Percentiles rank a stretch among this genome's conserved stretches.
These are phyloP conservation scores for Hyaloscypha finlandica DNA, from an alignment of 495 filamentous ascomycete genomes.

Conservation along the genomic window DNA sequence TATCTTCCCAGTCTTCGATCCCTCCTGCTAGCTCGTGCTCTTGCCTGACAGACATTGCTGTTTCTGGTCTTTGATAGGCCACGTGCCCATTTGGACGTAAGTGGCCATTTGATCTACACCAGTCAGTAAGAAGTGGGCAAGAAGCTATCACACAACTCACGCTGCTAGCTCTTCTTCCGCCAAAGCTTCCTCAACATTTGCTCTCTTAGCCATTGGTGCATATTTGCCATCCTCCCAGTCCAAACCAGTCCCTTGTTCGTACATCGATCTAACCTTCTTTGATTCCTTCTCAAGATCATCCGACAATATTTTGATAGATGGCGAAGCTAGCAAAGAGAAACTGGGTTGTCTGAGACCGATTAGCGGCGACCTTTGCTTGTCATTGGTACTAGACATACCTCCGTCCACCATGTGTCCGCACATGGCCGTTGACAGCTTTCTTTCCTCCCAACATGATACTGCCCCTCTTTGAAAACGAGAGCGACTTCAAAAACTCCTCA, in stretches of 20 bases:
- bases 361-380: not conserved
- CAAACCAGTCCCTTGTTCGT: constrained; percentile 70
- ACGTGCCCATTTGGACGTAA: constrained; percentile 8
- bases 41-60: constrained; percentile 26
- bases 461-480: constrained; percentile 62
- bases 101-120: constrained; percentile 17
- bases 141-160: constrained; percentile 12
- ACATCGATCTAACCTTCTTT: constrained; percentile 88
- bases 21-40: constrained; percentile 69
- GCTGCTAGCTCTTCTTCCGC: constrained; percentile 7
- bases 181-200: constrained; percentile 13
- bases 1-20: constrained; percentile 92
- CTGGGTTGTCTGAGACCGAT: constrained; percentile 41
- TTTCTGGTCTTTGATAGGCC: constrained; percentile 16
- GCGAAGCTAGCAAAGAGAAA: constrained; percentile 30
- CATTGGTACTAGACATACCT: constrained; percentile 11
- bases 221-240: constrained; percentile 58
- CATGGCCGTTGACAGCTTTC: constrained; percentile 37
- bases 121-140: not conserved
- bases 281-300: constrained; percentile 84
- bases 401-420: constrained; percentile 24
- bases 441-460: constrained; percentile 64
- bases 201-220: constrained; percentile 7
- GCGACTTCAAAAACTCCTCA: constrained; percentile 46
- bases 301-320: constrained; percentile 54